Conservation (phyloP, 306 rosid genomes). For the Inga laurina region DNA sequence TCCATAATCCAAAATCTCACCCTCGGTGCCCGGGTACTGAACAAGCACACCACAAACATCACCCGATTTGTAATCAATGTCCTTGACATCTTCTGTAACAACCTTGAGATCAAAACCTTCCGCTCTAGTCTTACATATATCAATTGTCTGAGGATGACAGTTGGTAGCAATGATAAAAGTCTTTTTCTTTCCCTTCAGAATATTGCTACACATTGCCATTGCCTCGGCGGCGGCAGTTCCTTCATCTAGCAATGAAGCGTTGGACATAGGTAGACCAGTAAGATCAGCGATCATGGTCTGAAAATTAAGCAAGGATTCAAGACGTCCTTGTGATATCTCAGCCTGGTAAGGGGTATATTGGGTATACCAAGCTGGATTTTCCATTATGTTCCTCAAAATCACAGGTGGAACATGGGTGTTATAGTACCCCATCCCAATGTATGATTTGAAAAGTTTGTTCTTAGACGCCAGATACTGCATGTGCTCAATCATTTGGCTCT, state of each 20-base stretch:
- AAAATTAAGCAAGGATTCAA: slow-evolving; percentile 84
- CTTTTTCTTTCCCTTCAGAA: slow-evolving; percentile 87
- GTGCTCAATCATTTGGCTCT: slow-evolving; percentile 88
- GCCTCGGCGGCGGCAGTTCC: slow-evolving; percentile 99
- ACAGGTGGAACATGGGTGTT: slow-evolving; percentile 93
- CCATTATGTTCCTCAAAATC: slow-evolving; percentile 94
- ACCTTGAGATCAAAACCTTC: slow-evolving; percentile 89
- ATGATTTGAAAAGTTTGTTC: slow-evolving; percentile 77
- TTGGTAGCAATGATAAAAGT: slow-evolving; percentile 83
- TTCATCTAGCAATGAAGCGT: slow-evolving; percentile 98
- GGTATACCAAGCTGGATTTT: slow-evolving; percentile 98
- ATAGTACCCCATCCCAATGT: slow-evolving; percentile 93
- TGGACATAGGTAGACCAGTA: slow-evolving; percentile 95
- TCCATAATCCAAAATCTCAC: slow-evolving; percentile 92
- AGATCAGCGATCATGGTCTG: slow-evolving; percentile 91
- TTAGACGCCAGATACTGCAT: slow-evolving; percentile 79
- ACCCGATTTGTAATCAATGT: slow-evolving; percentile 77
- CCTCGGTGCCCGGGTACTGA: slow-evolving; percentile 99
- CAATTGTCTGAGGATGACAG: slow-evolving; percentile 94
- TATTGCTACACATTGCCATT: slow-evolving; percentile 96
- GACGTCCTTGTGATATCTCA: slow-evolving; percentile 97
- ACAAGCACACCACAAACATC: slow-evolving; percentile 99
- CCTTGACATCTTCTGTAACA: slow-evolving; percentile 63
- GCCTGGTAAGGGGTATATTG: slow-evolving; percentile 99
- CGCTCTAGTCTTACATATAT: slow-evolving; percentile 86